Base-by-base conservation (phyloP, 306 rosid genomes). In the Cucumis melo region DNA sequence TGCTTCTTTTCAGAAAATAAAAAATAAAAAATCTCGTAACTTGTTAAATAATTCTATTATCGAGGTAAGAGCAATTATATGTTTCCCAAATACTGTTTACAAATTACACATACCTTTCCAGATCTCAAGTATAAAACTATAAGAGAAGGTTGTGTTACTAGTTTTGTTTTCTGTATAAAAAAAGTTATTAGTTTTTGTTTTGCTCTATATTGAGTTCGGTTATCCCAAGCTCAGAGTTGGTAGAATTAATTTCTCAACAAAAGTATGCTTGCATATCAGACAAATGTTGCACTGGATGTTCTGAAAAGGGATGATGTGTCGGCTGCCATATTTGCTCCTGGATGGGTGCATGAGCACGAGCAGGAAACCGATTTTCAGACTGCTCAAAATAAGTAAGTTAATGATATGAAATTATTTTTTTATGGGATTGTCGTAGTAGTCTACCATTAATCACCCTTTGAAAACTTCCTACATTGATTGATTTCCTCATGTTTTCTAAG, bases 241-340 rank as follows among this genome's bases (percentile, higher is more conserved):
- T 46, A 51, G 60, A 46, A 15, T 19, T 50, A 50, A 15, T 8
- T 27, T 21, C 6, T 72, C 1, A 8, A 72, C 13, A 53, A 53
- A 51, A 48, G 34, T 20, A 60, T 60, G 7, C 61, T 16, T 73
- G 5, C 16, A 61, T 79, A 58, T 78, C 86, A 93, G 98, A 80
- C 87, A 67, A 83, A 85, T 80, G 81, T 62, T 81, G 97, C 98
- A 71, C 91, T 91, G 96, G 96, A 93, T 77, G 53, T 87, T 75
- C 71, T 93, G 78, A 88, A 82, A 72, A 89, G 83, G 83, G 82
- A 83, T 19, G 92, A 80, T 61, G 83, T 90, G 46, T 93, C 98
- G 24, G 91, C 96, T 59, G 96, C 98, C 73, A 77, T 93, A 82
- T 93, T 93, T 87, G 97, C 97, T 79, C 97, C 96, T 53, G 96